These are phyloP conservation scores for Colletotrichum filicis DNA, from an alignment of 2,329 filamentous ascomycete genomes.

Conservation along the genomic window DNA sequence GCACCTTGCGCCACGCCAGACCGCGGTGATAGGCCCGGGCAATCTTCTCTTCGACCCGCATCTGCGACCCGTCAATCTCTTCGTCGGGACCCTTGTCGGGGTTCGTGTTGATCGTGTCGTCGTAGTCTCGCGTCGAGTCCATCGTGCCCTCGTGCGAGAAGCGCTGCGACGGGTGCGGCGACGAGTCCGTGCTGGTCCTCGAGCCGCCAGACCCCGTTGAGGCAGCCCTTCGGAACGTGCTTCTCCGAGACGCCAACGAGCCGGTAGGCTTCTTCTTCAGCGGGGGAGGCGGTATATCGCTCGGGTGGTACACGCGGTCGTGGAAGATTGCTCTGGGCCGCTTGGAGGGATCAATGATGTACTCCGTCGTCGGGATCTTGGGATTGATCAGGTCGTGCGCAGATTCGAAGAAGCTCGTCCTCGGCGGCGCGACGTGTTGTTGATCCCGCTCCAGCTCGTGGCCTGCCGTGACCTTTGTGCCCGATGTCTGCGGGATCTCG, in stretches of 20 bases:
- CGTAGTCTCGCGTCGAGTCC: slow-evolving; percentile 60
- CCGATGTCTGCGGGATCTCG: slow-evolving; percentile 45
- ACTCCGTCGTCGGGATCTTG: slow-evolving; percentile 83
- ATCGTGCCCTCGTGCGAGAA: slow-evolving; percentile 55
- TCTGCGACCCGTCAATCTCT: slow-evolving; percentile 68
- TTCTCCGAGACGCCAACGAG: slow-evolving; percentile 46
- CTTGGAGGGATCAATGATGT: slow-evolving; percentile 83
- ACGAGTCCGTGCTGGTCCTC: slow-evolving; percentile 37
- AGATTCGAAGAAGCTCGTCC: slow-evolving; percentile 94
- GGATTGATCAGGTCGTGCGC: slow-evolving; percentile 93
- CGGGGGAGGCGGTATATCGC: slow-evolving; percentile 88
- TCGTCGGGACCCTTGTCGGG: slow-evolving; percentile 53
- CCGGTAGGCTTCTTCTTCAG: slow-evolving; percentile 63
- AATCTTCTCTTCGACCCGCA: slow-evolving; percentile 98
- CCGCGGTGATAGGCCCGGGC: slow-evolving; percentile 93
- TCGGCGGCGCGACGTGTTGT: slow-evolving; percentile 79
- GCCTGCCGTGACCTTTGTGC: slow-evolving; percentile 60
- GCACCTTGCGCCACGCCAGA: slow-evolving; percentile 94
- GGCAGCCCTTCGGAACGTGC: slow-evolving; percentile 39
- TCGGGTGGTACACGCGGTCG: slow-evolving; percentile 92
- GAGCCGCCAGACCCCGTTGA: slow-evolving; percentile 29
- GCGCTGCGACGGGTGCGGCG: slow-evolving; percentile 39
- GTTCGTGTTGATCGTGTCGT: slow-evolving; percentile 60
- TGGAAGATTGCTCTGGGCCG: slow-evolving; percentile 94
- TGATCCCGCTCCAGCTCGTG: slow-evolving; percentile 59